Base-by-base conservation (phyloP, 2,329 filamentous ascomycete genomes). In the Rhinocladiella similis region DNA sequence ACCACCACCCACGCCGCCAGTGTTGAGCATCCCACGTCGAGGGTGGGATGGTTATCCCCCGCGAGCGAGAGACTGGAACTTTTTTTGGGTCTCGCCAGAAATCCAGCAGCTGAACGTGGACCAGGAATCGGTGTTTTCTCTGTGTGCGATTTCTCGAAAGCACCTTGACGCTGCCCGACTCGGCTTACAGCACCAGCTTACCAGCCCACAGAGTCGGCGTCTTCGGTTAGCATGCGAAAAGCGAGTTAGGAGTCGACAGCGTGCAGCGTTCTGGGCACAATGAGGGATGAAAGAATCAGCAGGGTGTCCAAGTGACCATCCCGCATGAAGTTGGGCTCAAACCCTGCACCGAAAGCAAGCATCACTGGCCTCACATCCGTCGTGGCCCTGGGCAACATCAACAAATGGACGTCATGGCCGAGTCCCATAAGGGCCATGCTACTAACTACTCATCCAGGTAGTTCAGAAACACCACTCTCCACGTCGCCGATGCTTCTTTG, bases 231-330 rank as follows among this genome's bases (percentile, higher is more conserved):
- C n/a, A 25, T 12, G 29, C 29, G 10, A 19, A 38, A 18, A 6
- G 18, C 6, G 38, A 41, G 38, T 41, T 3, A 41, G 38, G n/a
- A 4, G 5, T 19, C 38, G n/a, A 41, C 38, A 41, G 38, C n/a
- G 12, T 38, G 35, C 35, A 16, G 13, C n/a, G 10, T 38, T 46
- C 53, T 49, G 39, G 19, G 19, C 20, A 1, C 18, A n/a, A 22
- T 27, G 22, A 18, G 42, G 27, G 35, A 53, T 42, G 19, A 49
- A 38, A 46, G 42, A 47, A 47, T 42, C 52, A 41, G 19, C 16
- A 35, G 35, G 22, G 16, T 57, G 58, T 60, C 50, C 58, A 57
- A 60, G 54, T 60, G 58, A 60, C 58, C 58, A 41, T 57, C 47
- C 36, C 54, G 58, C 58, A 60, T 60, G 47, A 35, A 48, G 29